Conservation (phyloP, 805 yeast genomes). For the Starmerella etchellsii region DNA sequence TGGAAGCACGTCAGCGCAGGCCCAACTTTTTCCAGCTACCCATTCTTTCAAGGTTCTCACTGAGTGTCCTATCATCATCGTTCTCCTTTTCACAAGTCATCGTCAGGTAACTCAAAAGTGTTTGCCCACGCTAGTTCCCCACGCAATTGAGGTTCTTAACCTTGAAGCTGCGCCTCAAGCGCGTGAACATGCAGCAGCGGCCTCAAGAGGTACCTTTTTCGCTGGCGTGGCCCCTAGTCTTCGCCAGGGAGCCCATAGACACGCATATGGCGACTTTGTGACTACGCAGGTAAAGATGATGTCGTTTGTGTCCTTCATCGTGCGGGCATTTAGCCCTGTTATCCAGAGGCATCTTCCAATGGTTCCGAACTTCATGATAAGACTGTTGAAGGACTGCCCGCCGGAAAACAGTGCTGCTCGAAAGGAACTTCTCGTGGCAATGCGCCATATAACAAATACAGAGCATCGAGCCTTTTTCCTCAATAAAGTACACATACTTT, state of each 20-base stretch:
- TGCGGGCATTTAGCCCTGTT: slow-evolving; percentile 67
- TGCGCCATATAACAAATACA: slow-evolving; percentile 87
- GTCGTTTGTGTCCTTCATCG: slow-evolving; percentile 83
- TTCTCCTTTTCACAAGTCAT: slow-evolving; percentile 77
- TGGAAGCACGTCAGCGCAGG: not conserved
- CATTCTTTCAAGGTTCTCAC: slow-evolving; percentile 80
- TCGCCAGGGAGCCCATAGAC: slow-evolving; percentile 39
- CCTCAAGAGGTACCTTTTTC: slow-evolving; percentile 43
- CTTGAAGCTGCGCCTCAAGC: slow-evolving; percentile 76
- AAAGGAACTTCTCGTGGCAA: slow-evolving; percentile 84
- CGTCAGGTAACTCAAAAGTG: slow-evolving; percentile 60
- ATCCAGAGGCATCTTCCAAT: slow-evolving; percentile 43
- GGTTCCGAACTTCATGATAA: slow-evolving; percentile 76
- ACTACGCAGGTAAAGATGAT: slow-evolving; percentile 93
- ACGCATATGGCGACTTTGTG: slow-evolving; percentile 76
- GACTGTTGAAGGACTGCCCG: slow-evolving; percentile 89
- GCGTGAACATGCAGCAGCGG: slow-evolving; percentile 47
- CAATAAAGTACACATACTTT: slow-evolving; percentile 70
- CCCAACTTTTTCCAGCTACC: slow-evolving; percentile 45
- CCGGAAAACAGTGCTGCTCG: slow-evolving; percentile 82
- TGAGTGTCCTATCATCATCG: slow-evolving; percentile 96
- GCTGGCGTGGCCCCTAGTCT: slow-evolving; percentile 66
- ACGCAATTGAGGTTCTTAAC: slow-evolving; percentile 57
- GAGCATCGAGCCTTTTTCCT: slow-evolving; percentile 70
- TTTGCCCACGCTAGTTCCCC: slow-evolving; percentile 66